Percentiles rank a stretch among this genome's conserved stretches.
These are phyloP conservation scores for Pleurotus pulmonarius DNA, from an alignment of 768 basidiomycete genomes.

Conservation along the genomic window DNA sequence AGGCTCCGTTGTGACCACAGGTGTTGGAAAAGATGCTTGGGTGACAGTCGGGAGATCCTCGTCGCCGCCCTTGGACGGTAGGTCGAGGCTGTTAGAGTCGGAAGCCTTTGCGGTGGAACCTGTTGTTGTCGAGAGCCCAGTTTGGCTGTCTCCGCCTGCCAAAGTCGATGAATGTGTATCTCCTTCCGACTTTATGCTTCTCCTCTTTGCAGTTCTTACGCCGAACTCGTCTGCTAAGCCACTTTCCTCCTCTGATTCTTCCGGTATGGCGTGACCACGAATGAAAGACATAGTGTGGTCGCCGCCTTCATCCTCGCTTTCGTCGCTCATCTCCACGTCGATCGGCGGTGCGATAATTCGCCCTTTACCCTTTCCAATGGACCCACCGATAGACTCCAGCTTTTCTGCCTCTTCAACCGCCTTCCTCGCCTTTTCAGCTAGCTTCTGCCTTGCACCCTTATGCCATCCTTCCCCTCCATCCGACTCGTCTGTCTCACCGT, in stretches of 20 bases:
- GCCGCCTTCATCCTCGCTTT: slow-evolving; percentile 63
- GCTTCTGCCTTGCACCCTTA: slow-evolving; percentile 56
- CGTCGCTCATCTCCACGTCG: slow-evolving; percentile 73
- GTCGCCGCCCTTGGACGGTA: slow-evolving; percentile 24
- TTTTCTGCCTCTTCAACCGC: slow-evolving; percentile 58
- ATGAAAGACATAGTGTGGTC: slow-evolving; percentile 32
- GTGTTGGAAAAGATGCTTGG: slow-evolving; percentile 13
- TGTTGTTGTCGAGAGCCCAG: not conserved
- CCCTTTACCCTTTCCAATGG: slow-evolving; percentile 18
- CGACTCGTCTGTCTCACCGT: slow-evolving; percentile 41
- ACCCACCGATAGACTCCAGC: slow-evolving; percentile 32
- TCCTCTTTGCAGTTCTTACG: slow-evolving; percentile 17
- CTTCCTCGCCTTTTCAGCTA: slow-evolving; percentile 67
- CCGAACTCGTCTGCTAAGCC: slow-evolving; percentile 43
- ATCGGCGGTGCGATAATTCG: slow-evolving; percentile 53
- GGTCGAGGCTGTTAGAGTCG: slow-evolving; percentile 17
- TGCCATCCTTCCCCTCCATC: slow-evolving; percentile 54
- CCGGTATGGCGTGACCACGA: not conserved
- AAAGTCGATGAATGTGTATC: slow-evolving; percentile 7
- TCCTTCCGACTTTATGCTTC: slow-evolving; percentile 17
- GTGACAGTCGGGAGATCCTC: slow-evolving; percentile 14
- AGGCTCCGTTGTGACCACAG: slow-evolving; percentile 9
- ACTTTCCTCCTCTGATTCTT: slow-evolving; percentile 48
- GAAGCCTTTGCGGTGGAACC: slow-evolving; percentile 9
- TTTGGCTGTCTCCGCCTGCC: not conserved